Base-by-base conservation (phyloP, 2,329 filamentous ascomycete genomes). In the Paracorniculantispora psalliotae region DNA sequence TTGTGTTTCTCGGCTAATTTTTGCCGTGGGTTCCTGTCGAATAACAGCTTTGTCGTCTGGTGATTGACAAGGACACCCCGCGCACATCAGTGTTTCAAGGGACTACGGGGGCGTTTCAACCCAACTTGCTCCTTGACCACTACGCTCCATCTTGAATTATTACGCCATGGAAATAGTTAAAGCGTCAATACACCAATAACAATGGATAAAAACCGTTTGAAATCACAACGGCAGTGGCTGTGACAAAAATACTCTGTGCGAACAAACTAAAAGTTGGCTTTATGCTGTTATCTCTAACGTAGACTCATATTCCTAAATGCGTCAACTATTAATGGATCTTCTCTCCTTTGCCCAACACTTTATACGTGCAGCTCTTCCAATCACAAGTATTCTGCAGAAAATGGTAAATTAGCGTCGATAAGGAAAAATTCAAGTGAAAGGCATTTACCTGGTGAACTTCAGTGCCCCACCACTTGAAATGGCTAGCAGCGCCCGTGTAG, bases 381-480 rank as follows among this genome's bases (percentile, higher is more conserved):
- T 67, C 64, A 37, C 65, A 67, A 2, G 65, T 65, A 44, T 65
- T 55, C 64, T 66, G n/a, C 17, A 41, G n/a, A n/a, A n/a, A 41
- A 1, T 19, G 2, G 13, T 10, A 2, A 17, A 21, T 59, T 30
- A 58, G 55, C 25, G 37, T 26, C 1, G 21, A n/a, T 26, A 23
- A 1, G 12, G 15, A 17, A 1, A 9, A 13, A 26, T 19, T n/a
- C 17, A 35, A 19, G 17, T 4, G 10, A 26, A 26, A n/a, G 1
- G 6, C 15, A 30, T 57, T 53, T 35, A 65, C 63, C 57, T 64
- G 56, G 49, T 66, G 58, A 9, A 66, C 64, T 1, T 62, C 59
- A 5, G 68, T 71, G 8, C 70, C 70, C 68, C 70, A 71, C 69
- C 69, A 72, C 1, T 41, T 63, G 21, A 71, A 61, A 2, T 66